Evolutionary conservation across 2,329 filamentous ascomycete species (phyloP).

Genomic region (Alternaria sp.): DNA sequence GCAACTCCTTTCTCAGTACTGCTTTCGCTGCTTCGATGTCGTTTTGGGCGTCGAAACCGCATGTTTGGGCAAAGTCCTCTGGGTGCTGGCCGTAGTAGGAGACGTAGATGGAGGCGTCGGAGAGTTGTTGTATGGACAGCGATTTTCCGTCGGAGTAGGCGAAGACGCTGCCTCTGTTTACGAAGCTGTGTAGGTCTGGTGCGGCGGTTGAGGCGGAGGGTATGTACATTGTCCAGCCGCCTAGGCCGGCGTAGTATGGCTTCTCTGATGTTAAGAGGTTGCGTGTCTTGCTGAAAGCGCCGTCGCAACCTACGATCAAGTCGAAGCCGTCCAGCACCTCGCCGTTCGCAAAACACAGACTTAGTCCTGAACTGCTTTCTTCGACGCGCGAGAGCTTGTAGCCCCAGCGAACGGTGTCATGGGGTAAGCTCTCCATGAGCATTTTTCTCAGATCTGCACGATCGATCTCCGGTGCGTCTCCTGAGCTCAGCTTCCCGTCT

Average conservation of each 20-base stretch:
- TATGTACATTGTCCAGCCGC: constrained; percentile 41
- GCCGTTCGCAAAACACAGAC: constrained; percentile 37
- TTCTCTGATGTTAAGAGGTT: constrained; percentile 34
- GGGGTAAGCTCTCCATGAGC: constrained; percentile 30
- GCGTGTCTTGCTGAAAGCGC: constrained; percentile 52
- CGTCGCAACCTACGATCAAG: constrained; percentile 54
- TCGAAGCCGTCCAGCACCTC: constrained; percentile 44
- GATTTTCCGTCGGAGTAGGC: constrained; percentile 35
- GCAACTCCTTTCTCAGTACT: constrained; percentile 26
- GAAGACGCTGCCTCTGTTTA: constrained; percentile 46
- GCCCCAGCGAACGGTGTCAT: constrained; percentile 31
- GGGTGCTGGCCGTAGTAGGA: constrained; percentile 26
- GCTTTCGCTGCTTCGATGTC: constrained; percentile 25
- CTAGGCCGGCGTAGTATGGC: constrained; percentile 48
- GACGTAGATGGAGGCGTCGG: constrained; percentile 42
- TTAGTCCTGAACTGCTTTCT: constrained; percentile 11
- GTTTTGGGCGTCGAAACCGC: constrained; percentile 23
- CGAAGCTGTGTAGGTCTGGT: constrained; percentile 40
- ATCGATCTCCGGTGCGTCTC: constrained; percentile 36
- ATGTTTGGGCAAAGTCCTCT: constrained; percentile 31
- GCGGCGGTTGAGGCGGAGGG: constrained; percentile 28
- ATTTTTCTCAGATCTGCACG: constrained; percentile 28
- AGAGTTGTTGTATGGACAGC: constrained; percentile 40
- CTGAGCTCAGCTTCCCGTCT: constrained; percentile 6
- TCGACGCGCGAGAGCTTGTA: constrained; percentile 27